A percentile compares a stretch with the other conserved stretches of the same genome.
Evolutionary conservation across 768 basidiomycete genomes (phyloP).

Genomic region (Erythrobasidium yunnanense): DNA sequence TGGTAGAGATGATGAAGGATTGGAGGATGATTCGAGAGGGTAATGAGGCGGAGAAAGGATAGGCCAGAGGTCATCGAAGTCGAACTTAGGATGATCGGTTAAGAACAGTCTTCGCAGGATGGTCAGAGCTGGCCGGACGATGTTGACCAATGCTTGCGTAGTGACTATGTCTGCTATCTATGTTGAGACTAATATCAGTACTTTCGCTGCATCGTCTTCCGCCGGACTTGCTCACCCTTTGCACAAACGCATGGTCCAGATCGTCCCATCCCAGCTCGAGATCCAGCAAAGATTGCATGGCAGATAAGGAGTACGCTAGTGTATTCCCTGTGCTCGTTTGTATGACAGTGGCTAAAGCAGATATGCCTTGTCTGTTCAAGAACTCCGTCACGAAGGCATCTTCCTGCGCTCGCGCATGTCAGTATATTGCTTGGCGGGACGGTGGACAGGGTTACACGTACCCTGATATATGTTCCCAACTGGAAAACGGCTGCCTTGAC

Average conservation of each 20-base stretch:
- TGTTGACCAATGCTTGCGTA: constrained; percentile 69
- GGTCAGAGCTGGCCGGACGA: constrained; percentile 78
- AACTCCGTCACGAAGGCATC: constrained; percentile 65
- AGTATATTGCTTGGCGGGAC: too few relatives aligned
- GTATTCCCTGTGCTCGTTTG: constrained; percentile 62
- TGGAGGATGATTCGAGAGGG: constrained; percentile 67
- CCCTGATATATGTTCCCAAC: constrained; percentile 4
- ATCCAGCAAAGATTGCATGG: constrained; percentile 81
- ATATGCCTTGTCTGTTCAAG: constrained; percentile 58
- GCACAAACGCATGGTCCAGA: constrained; percentile 61
- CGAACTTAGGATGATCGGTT: background rate
- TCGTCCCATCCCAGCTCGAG: constrained; percentile 62
- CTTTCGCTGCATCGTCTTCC: constrained; percentile 22
- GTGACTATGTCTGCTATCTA: constrained; percentile 60
- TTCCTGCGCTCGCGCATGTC: too few relatives aligned
- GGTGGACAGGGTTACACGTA: too few relatives aligned
- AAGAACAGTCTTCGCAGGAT: constrained; percentile 64
- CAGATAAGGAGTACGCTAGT: constrained; percentile 72
- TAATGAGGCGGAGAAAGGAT: constrained; percentile 55
- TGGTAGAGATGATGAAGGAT: too few relatives aligned
- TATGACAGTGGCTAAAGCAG: constrained; percentile 61
- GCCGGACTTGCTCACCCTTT: constrained; percentile 40
- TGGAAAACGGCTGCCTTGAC: constrained; percentile 2
- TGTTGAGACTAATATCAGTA: background rate
- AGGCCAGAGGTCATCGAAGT: constrained; percentile 54